Evolutionary conservation across 768 basidiomycete genomes (phyloP).

Genomic region (Auricularia cornea): DNA sequence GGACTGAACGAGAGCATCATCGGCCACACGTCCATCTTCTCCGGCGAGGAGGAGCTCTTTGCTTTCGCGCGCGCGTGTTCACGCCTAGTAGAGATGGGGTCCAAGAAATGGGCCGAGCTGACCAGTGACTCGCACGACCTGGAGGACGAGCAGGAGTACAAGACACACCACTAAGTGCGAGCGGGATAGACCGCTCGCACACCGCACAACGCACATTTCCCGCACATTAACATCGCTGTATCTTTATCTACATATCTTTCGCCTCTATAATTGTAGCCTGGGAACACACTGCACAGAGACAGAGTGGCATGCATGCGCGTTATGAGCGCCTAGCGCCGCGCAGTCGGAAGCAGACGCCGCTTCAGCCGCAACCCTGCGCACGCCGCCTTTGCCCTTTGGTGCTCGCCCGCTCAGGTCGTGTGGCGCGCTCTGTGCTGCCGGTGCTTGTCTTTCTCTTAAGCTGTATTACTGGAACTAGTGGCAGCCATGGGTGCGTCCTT

Average conservation of each 20-base stretch:
- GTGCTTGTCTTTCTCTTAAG: no score
- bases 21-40: constrained; percentile 83
- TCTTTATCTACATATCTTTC: neutral
- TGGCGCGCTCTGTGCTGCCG: no score
- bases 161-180: neutral
- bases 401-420: no score
- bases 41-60: constrained; percentile 94
- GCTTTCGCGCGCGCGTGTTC: constrained; percentile 94
- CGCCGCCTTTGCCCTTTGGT: no score
- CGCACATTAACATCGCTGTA: neutral
- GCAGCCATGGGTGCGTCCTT: neutral
- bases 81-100: constrained; percentile 82
- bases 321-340: no score
- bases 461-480: neutral
- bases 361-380: no score
- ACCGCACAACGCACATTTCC: neutral
- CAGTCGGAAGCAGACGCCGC: no score
- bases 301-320: no score
- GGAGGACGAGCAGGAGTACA: constrained; percentile 1
- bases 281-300: neutral
- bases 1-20: constrained; percentile 65
- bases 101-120: constrained; percentile 70
- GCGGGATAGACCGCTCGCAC: no score
- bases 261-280: neutral
- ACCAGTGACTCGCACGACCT: constrained; percentile 13